Evolutionary conservation across 306 rosid genomes (phyloP), one percentile per base, ranked within the genome.

Genomic region (Oemleria cerasiformis): DNA sequence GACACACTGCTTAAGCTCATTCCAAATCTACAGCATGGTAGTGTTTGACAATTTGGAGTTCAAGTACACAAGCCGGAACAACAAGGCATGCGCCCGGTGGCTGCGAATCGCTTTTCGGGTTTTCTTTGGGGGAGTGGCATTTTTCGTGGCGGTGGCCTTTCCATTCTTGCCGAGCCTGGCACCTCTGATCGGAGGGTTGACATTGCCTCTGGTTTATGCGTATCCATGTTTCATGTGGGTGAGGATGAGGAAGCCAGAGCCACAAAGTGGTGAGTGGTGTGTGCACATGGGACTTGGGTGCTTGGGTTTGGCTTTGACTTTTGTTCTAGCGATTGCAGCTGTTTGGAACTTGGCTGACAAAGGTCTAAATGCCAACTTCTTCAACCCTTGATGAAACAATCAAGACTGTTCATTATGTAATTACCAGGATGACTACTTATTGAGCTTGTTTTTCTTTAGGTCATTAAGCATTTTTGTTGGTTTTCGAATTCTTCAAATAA

Each of bases 211-310:
- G 49, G 80, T 96, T 0, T 86, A 79, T 62, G 86, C 85, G 4
- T 89, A 92, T 77, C 97, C 97, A 0, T 89, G 97, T 71, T 84
- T 89, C 86, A 92, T 92, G 91, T 92, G 92, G 88, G 19, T 87
- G 12, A 45, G 86, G 3, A 71, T 92, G 40, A 87, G 82, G 84
- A 89, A 85, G 20, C 91, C 90, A 6, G 74, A 50, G 7, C 57
- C 23, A 21, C 73, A 48, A 20, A 63, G 85, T 38, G 19, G 5
- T 0, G 50, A 60, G 9, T 84, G 92, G 91, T 77, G 73, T 11
- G 54, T 86, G 23, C 87, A 87, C 62, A 45, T 74, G 21, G 76
- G 55, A 0, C 83, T 89, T 14, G 97, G 96, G 5, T 82, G 63
- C 72, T 34, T 84, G 4, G 96, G 96, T 13, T 6, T 89, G 66